Conservation (phyloP, 169 alveolate species). For the Babesia bigemina region DNA sequence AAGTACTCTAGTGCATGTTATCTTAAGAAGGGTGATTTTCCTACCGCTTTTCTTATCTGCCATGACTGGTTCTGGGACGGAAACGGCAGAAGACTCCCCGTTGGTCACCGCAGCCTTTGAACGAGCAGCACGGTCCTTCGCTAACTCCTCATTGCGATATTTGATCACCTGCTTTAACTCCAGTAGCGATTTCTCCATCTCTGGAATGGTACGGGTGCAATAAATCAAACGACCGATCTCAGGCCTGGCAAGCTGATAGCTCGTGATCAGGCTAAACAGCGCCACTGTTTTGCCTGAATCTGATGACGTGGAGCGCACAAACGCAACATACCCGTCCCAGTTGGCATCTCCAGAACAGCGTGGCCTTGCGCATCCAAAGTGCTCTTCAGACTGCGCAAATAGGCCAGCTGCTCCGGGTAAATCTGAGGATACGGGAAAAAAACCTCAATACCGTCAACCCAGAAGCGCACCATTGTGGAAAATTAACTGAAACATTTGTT, state of each 20-base stretch:
- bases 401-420: conserved; percentile 94
- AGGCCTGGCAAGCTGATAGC: conserved; percentile 89
- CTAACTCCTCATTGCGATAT: conserved; percentile 77
- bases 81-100: conserved; percentile 7
- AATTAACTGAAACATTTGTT: not conserved
- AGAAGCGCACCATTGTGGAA: conserved; percentile 81
- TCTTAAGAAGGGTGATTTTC: not conserved
- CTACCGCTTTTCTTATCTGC: conserved; percentile 13
- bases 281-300: conserved; percentile 94
- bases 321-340: conserved; percentile 88
- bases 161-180: conserved; percentile 90
- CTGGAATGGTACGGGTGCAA: conserved; percentile 96
- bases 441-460: conserved; percentile 89
- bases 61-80: conserved; percentile 2
- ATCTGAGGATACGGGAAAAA: conserved; percentile 93
- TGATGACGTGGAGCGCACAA: not conserved
- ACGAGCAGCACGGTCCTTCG: conserved; percentile 60
- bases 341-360: conserved; percentile 97
- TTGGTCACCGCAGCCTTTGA: not conserved
- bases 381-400: conserved; percentile 88
- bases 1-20: conserved; percentile 47
- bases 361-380: conserved; percentile 93
- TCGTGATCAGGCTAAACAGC: conserved; percentile 89
- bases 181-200: conserved; percentile 96
- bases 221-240: conserved; percentile 84